Percentiles rank a stretch among this genome's conserved stretches.
Conservation (phyloP, 495 filamentous ascomycete genomes). For the Aspergillus saccharolyticus region DNA sequence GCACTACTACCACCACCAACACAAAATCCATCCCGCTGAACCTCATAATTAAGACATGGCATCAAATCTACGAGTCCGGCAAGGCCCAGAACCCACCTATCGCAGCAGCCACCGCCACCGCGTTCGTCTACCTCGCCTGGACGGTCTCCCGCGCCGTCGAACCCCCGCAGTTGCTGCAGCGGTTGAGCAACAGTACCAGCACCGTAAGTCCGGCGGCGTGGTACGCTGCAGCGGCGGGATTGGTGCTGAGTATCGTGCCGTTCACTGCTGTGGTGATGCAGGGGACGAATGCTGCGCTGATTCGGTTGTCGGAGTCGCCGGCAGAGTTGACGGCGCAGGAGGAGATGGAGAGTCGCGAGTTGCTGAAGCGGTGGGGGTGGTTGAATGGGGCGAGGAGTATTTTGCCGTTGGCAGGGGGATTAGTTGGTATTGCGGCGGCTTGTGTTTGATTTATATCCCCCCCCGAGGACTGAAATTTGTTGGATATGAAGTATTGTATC, state of each 20-base stretch:
- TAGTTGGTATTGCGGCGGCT: conserved; percentile 9
- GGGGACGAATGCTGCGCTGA: conserved; percentile 23
- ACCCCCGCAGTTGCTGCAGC: conserved; percentile 22
- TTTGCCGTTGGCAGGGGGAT: conserved; percentile 32
- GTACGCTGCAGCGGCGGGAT: conserved; percentile 26
- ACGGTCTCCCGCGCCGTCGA: conserved; percentile 18
- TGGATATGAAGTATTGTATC: too few species aligned
- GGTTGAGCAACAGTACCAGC: conserved; percentile 3
- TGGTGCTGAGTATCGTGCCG: conserved; percentile 35
- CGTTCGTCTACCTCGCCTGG: conserved; percentile 40
- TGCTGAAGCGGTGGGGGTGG: conserved; percentile 31
- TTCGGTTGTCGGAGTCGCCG: conserved; percentile 12
- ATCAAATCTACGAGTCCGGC: conserved; percentile 27
- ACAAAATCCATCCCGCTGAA: too few species aligned
- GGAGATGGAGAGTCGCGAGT: conserved; percentile 9
- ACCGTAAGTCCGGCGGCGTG: not conserved
- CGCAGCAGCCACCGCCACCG: conserved; percentile 23
- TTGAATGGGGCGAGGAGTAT: conserved; percentile 33
- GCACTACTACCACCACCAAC: conserved; percentile 6
- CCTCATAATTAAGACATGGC: conserved; percentile 28
- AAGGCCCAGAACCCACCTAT: conserved; percentile 32
- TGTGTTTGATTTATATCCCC: conserved; percentile 28
- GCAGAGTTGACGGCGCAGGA: conserved; percentile 18
- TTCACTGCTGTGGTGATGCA: conserved; percentile 28
- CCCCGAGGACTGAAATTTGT: too few species aligned